Conservation (phyloP, 768 basidiomycete genomes). For the Trametes coccinea region DNA sequence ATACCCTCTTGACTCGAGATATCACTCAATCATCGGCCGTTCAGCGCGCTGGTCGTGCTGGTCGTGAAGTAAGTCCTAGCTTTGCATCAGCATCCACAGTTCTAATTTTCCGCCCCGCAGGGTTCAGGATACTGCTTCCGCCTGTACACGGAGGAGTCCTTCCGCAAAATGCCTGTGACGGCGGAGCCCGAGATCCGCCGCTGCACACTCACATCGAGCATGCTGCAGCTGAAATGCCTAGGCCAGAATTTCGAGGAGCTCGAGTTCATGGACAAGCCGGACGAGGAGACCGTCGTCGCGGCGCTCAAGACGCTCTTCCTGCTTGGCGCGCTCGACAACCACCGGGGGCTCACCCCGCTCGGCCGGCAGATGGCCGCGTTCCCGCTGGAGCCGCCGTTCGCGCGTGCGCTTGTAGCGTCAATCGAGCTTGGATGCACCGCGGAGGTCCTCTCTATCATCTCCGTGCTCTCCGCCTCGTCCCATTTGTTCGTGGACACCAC, state of each 20-base stretch:
- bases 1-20: conserved; percentile 77
- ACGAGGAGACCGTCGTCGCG: conserved; percentile 58
- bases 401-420: conserved; percentile 80
- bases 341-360: conserved; percentile 62
- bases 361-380: conserved; percentile 88
- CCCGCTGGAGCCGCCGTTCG: conserved; percentile 85
- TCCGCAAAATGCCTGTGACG: conserved; percentile 60
- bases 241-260: conserved; percentile 78
- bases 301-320: conserved; percentile 75
- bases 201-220: conserved; percentile 78
- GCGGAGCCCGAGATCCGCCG: conserved; percentile 90
- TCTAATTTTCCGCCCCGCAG: conserved; percentile 36
- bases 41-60: conserved; percentile 95
- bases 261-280: conserved; percentile 88
- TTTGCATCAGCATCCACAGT: background rate
- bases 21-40: conserved; percentile 90
- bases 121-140: conserved; percentile 87
- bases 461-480: conserved; percentile 78
- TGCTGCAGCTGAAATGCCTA: conserved; percentile 85
- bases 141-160: conserved; percentile 85
- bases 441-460: conserved; percentile 84
- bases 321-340: conserved; percentile 73
- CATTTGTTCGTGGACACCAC: conserved; percentile 78
- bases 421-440: conserved; percentile 67
- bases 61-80: conserved; percentile 68